phyloP scores from a whole-genome alignment of 164 flowering plant species.

The Chimonanthus praecox region DNA sequence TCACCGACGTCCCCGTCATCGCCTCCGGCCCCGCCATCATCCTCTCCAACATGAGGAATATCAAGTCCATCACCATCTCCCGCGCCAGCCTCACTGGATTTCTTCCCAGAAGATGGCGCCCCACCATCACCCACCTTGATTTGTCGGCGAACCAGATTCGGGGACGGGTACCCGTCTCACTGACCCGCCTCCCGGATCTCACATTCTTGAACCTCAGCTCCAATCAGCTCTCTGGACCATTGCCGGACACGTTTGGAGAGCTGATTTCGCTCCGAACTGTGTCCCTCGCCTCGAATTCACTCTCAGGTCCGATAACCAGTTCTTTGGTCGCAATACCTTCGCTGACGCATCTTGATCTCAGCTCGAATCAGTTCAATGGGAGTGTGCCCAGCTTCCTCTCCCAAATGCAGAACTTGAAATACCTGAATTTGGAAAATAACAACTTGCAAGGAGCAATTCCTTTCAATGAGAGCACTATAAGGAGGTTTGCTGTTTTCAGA shows the following conservation, averaged over 20 bases:
- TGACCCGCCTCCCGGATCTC: slow-evolving; percentile 6
- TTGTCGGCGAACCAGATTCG: slow-evolving; percentile 57
- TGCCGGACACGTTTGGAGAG: slow-evolving; percentile 67
- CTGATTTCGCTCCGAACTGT: slow-evolving; percentile 47
- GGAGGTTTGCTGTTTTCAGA: slow-evolving; percentile 59
- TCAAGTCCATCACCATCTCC: slow-evolving; percentile 58
- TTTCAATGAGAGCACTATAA: slow-evolving; percentile 61
- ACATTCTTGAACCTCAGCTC: slow-evolving; percentile 51
- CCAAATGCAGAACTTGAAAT: slow-evolving; percentile 53
- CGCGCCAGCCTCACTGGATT: slow-evolving; percentile 60
- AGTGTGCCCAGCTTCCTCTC: slow-evolving; percentile 62
- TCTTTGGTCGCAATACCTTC: slow-evolving; percentile 47
- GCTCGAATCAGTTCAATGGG: slow-evolving; percentile 84
- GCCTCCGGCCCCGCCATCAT: slow-evolving; percentile 61
- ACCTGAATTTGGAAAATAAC: slow-evolving; percentile 74
- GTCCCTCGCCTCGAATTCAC: slow-evolving; percentile 59
- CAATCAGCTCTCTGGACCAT: slow-evolving; percentile 54
- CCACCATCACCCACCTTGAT: slow-evolving; percentile 60
- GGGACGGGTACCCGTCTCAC: slow-evolving; percentile 39
- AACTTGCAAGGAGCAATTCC: slow-evolving; percentile 81
- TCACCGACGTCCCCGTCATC: slow-evolving; percentile 38
- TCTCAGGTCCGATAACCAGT: slow-evolving; percentile 75
- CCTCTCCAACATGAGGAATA: slow-evolving; percentile 42
- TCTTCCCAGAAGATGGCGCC: slow-evolving; percentile 53
- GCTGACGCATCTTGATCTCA: slow-evolving; percentile 69